Evolutionary conservation across 441 rosid genomes (phyloP).

Genomic region (Dalechampia spathulata): DNA sequence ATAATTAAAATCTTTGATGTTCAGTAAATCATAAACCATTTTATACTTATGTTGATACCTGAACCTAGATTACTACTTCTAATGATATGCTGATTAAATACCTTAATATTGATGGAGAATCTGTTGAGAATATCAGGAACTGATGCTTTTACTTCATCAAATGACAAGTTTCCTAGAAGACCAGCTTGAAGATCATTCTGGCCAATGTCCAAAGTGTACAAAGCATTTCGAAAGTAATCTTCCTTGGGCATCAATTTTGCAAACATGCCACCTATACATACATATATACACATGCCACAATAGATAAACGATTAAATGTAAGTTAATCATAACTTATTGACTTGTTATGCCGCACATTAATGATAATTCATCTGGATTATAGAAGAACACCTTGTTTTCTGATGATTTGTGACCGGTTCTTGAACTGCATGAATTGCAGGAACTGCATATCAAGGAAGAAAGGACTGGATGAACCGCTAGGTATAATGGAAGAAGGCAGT

Average conservation of each 20-base stretch:
- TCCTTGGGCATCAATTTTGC: constrained; percentile 24
- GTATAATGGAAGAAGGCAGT: constrained; percentile 18
- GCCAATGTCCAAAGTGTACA: constrained; percentile 34
- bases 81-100: background rate
- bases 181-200: constrained; percentile 33
- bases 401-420: constrained; percentile 19
- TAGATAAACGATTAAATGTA: too few species aligned
- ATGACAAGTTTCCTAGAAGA: constrained; percentile 26
- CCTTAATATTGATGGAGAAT: constrained; percentile 27
- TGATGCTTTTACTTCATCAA: constrained; percentile 25
- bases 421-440: constrained; percentile 27
- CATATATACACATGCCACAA: too few species aligned
- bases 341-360: too few species aligned
- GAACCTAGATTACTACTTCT: too few species aligned
- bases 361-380: too few species aligned
- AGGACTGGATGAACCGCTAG: constrained; percentile 27
- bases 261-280: constrained; percentile 17
- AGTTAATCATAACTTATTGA: too few species aligned
- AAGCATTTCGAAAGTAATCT: constrained; percentile 24
- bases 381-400: constrained; percentile 10
- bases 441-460: constrained; percentile 25
- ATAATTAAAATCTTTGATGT: too few species aligned
- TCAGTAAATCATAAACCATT: too few species aligned
- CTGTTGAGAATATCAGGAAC: constrained; percentile 22
- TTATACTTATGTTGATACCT: background rate